Evolutionary conservation across 139 green algal genomes (phyloP).

Genomic region (Chlorella sp.): DNA sequence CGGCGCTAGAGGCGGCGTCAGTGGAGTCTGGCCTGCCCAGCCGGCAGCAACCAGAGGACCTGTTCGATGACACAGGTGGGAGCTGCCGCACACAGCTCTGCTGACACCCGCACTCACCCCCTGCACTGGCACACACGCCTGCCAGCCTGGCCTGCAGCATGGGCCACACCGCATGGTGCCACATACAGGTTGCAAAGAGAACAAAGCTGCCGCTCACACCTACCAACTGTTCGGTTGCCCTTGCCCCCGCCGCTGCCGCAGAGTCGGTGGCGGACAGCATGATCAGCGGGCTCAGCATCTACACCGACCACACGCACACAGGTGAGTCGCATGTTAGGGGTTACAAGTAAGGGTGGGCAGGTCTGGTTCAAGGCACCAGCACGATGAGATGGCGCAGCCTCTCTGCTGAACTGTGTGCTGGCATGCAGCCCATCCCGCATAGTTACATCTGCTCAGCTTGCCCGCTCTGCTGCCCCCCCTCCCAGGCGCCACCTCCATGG

Average conservation of each 20-base stretch:
- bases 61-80: not conserved
- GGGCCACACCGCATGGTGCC: too few relatives aligned
- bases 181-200: not conserved
- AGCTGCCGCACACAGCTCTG: too few relatives aligned
- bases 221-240: too few relatives aligned
- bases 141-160: too few relatives aligned
- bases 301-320: slow-evolving; percentile 40
- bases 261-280: slow-evolving; percentile 48
- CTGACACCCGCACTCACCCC: not conserved
- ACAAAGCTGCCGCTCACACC: too few relatives aligned
- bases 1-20: slow-evolving; percentile 19
- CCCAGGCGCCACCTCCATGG: not conserved
- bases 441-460: not conserved
- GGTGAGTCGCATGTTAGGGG: slow-evolving; percentile 2
- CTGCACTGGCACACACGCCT: too few relatives aligned
- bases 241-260: not conserved
- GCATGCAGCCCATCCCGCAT: not conserved
- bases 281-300: slow-evolving; percentile 60
- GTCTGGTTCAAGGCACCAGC: too few relatives aligned
- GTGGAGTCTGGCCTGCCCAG: slow-evolving; percentile 23
- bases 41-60: slow-evolving; percentile 20
- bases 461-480: too few relatives aligned
- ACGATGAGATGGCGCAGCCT: too few relatives aligned
- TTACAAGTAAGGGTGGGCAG: too few relatives aligned
- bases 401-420: too few relatives aligned